Evolutionary conservation across 2,329 filamentous ascomycete species (phyloP).

Genomic region (Monilinia laxa): DNA sequence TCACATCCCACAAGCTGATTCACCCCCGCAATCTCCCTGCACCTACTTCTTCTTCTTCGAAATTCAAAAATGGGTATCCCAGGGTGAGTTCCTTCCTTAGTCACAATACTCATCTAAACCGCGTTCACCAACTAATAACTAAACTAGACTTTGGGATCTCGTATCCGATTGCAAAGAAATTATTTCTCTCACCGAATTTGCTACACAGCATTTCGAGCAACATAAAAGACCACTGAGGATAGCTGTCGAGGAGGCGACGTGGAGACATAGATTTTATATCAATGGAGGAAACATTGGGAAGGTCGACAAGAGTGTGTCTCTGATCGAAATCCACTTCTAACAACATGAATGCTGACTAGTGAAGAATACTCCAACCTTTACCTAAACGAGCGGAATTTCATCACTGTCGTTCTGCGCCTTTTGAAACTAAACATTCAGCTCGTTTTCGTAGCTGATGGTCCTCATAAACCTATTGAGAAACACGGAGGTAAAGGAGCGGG

Average conservation of each 20-base stretch:
- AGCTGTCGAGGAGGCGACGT: conserved; percentile 93
- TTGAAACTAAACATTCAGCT: conserved; percentile 72
- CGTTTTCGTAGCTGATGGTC: conserved; percentile 85
- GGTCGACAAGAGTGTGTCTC: not conserved
- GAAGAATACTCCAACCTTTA: not conserved
- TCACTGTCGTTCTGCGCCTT: conserved; percentile 78
- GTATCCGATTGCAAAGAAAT: conserved; percentile 20
- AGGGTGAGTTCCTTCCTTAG: conserved; percentile 4
- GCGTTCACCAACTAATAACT: not conserved
- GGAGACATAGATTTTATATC: conserved; percentile 58
- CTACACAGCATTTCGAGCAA: conserved; percentile 68
- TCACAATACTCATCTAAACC: not conserved
- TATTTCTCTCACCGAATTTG: conserved; percentile 46
- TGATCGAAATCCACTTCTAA: not conserved
- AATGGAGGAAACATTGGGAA: conserved; percentile 2
- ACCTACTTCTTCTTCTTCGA: not conserved
- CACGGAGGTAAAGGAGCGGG: not conserved
- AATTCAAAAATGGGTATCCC: conserved; percentile 5
- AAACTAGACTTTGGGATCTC: conserved; percentile 23
- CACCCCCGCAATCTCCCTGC: conserved; percentile 9
- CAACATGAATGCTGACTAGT: not conserved
- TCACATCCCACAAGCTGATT: not conserved
- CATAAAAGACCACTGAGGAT: conserved; percentile 72
- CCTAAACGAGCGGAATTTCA: conserved; percentile 48
- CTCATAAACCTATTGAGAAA: conserved; percentile 64